phyloP scores from a whole-genome alignment of 2,329 filamentous ascomycete species.

The Monosporascus sp. region DNA sequence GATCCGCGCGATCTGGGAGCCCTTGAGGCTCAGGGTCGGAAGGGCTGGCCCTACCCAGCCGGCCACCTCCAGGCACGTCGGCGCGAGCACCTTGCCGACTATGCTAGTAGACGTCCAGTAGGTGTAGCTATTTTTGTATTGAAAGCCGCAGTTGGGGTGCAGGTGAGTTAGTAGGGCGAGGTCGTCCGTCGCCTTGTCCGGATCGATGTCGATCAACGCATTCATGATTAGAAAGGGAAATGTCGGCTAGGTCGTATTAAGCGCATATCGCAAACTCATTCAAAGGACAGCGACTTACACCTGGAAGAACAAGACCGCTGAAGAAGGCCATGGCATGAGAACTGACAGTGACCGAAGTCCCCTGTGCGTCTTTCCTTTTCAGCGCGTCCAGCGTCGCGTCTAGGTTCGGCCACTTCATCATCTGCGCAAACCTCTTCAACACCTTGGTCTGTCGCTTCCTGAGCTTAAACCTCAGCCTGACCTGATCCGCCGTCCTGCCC shows the following conservation, averaged over 20 bases:
- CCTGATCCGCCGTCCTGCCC: conserved; percentile 47
- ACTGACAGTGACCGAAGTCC: conserved; percentile 53
- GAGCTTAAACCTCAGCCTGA: conserved; percentile 59
- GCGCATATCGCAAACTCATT: neutral
- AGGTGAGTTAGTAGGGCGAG: conserved; percentile 64
- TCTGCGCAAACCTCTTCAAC: conserved; percentile 62
- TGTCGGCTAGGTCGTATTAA: conserved; percentile 36
- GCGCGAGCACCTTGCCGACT: conserved; percentile 69
- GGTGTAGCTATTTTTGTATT: conserved; percentile 68
- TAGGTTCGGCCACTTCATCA: conserved; percentile 75
- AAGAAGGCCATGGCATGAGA: conserved; percentile 75
- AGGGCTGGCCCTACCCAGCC: conserved; percentile 72
- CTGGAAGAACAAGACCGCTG: conserved; percentile 67
- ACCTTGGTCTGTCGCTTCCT: conserved; percentile 65
- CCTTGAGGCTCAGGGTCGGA: conserved; percentile 60
- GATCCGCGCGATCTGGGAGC: conserved; percentile 66
- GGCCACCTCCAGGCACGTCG: conserved; percentile 64
- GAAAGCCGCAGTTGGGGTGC: conserved; percentile 66
- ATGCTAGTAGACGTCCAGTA: conserved; percentile 72
- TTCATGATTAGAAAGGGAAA: conserved; percentile 77
- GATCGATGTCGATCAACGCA: conserved; percentile 68
- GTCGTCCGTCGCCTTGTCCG: conserved; percentile 59
- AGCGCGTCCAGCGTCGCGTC: conserved; percentile 58
- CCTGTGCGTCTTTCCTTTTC: conserved; percentile 53
- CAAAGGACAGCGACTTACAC: conserved; percentile 38